Evolutionary conservation across 176 grass and related monocot genomes (phyloP), one percentile per base, ranked within the genome.

Genomic region (Aegilops umbellulata): DNA sequence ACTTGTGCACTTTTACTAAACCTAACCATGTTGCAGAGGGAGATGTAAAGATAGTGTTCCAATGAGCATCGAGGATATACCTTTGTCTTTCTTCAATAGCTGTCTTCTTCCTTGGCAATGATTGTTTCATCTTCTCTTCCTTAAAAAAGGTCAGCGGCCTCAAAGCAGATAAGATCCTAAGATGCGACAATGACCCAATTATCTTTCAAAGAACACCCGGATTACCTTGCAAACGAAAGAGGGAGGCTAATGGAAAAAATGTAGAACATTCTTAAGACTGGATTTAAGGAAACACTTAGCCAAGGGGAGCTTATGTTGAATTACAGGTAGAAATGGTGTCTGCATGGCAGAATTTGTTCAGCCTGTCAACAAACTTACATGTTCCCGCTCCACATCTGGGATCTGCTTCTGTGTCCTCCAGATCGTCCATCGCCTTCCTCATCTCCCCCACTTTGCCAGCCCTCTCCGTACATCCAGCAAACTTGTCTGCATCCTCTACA

Each of bases 341-440:
- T 74, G 6, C 70, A 46, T 8, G 23, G 8, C 24, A 47, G 41
- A 75, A 15, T 27, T 49, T 46, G 15, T 23, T n/a, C 46, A 82
- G 47, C 46, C 69, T 25, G 23, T 11, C 66, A 39, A 20, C 66
- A 25, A 71, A 69, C 66, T 55, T 70, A 16, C 30, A 80, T 20
- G 38, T 77, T 92, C 74, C 39, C 55, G 74, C 66, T 92, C 58
- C 60, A 92, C 77, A 60, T 77, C 62, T 70, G 31, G 41, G 38
- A 92, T 84, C 42, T 81, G 87, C 61, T 79, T 87, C 86, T 42
- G 80, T 65, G 29, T 74, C 86, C 22, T 78, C 80, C 14, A 88
- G 70, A 17, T 27, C 34, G 3, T 92, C 84, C 65, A 36, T 57
- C 65, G 4, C 66, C 65, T 57, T 55, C 22, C 80, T 14, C 84